Percentiles rank a stretch among this genome's conserved stretches.
phyloP scores from a whole-genome alignment of 2,329 filamentous ascomycete species.

The Colletotrichum destructivum region DNA sequence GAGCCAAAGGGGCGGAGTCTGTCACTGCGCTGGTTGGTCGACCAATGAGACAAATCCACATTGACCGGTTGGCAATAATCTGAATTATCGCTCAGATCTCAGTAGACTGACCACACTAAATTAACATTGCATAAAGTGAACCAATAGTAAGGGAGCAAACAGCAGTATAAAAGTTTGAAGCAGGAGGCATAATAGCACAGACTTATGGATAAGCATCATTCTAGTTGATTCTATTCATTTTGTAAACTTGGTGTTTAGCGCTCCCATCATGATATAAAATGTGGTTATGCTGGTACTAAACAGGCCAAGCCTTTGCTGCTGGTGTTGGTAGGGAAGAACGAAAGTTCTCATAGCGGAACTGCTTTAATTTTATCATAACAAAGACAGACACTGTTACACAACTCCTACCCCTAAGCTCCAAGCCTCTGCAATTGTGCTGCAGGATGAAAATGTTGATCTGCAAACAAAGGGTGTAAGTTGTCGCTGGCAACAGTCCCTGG shows the following conservation, averaged over 20 bases:
- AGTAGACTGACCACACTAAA: not conserved
- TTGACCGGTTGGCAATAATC: not conserved
- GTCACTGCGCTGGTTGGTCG: not conserved
- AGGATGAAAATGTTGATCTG: no score
- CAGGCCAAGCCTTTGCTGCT: not conserved
- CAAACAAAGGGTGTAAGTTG: no score
- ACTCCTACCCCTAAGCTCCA: not conserved
- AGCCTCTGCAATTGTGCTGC: no score
- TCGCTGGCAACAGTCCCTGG: not conserved
- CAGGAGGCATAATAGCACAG: no score
- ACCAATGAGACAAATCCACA: conserved; percentile 17
- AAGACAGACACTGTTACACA: no score
- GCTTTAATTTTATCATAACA: not conserved
- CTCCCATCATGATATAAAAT: not conserved
- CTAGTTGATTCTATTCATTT: not conserved
- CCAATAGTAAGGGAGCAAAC: no score
- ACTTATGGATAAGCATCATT: not conserved
- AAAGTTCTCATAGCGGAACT: not conserved
- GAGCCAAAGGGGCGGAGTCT: conserved; percentile 31
- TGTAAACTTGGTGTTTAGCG: not conserved
- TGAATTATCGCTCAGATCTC: not conserved
- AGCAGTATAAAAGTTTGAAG: not conserved
- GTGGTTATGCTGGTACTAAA: not conserved
- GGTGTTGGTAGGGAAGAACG: not conserved
- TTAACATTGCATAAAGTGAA: no score